Evolutionary conservation across 2,329 filamentous ascomycete species (phyloP).

Genomic region (Fusarium torreyae): DNA sequence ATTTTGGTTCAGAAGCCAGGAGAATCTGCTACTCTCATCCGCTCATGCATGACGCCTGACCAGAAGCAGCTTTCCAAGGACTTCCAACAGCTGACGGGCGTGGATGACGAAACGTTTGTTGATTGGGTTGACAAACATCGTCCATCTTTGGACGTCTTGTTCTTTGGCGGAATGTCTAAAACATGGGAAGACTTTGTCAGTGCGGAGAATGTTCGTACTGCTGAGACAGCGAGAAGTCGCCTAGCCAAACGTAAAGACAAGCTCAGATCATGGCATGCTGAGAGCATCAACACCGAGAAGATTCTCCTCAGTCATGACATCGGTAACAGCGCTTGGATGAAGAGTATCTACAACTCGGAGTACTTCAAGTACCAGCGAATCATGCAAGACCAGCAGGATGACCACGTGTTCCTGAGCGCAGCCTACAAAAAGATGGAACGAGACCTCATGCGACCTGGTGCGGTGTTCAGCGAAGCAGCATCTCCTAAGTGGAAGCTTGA

Average conservation of each 20-base stretch:
- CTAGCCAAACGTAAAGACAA: constrained; percentile 84
- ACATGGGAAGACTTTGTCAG: constrained; percentile 91
- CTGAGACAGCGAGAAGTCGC: constrained; percentile 80
- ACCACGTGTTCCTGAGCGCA: constrained; percentile 81
- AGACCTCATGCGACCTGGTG: constrained; percentile 83
- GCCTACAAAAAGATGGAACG: constrained; percentile 84
- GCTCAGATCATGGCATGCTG: constrained; percentile 83
- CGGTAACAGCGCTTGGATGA: constrained; percentile 91
- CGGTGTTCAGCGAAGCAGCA: constrained; percentile 78
- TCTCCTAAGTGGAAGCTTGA: constrained; percentile 90
- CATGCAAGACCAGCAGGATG: constrained; percentile 94
- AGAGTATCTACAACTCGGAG: constrained; percentile 94
- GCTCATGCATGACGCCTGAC: constrained; percentile 77
- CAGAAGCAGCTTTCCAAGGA: constrained; percentile 80
- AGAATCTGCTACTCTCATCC: constrained; percentile 82
- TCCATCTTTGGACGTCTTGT: constrained; percentile 82
- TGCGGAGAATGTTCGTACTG: constrained; percentile 84
- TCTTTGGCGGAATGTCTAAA: constrained; percentile 85
- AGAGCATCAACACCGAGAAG: constrained; percentile 78
- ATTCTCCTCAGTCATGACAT: constrained; percentile 86
- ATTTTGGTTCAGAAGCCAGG: constrained; percentile 93
- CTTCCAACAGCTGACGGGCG: constrained; percentile 86
- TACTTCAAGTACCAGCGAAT: constrained; percentile 91
- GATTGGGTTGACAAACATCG: constrained; percentile 89
- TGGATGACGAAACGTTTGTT: constrained; percentile 91